Evolutionary conservation across 2,329 filamentous ascomycete species (phyloP), one percentile per base, ranked within the genome.

Genomic region (Botrytis sinoallii): DNA sequence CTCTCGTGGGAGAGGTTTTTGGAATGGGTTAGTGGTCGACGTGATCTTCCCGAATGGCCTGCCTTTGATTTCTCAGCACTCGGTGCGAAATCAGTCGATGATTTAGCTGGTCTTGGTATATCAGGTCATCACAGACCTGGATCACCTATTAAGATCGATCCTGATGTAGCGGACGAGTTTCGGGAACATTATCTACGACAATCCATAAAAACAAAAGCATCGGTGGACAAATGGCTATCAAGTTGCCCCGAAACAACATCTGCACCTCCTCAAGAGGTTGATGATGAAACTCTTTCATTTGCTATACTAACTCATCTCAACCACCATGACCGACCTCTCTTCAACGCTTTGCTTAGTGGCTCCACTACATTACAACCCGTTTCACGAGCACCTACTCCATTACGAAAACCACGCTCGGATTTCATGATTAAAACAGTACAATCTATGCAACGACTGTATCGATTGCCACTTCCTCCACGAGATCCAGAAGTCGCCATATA

Each of bases 81-180:
- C 60, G 86, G 88, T 63, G 84, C 84, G 69, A 91, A 89, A 77
- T 88, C 90, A 7, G 86, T 88, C 59, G 86, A 89, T 55, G 89
- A 89, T 5, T 81, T 86, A 25, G 81, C 83, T 46, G 86, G 86
- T 18, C 82, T 89, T n/a, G 88, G 87, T n/a, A 85, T 90, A 57
- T 84, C 85, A 8, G 85, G 85, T 59, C 79, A 82, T 4, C 83
- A 86, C 65, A 83, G 85, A 48, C 89, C 89, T 16, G 84, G 85
- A 8, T 91, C 89, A 0, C 89, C 89, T 12, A 84, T 91, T 69
- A 89, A 97, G 82, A 89, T 98, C 74, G 95, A 98, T 78, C 93
- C 96, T 10, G 95, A 98, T 81, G 93, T 98, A 18, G 94, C 94
- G 0, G 94, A 97, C 76, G 94, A 98, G 81, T 97, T 95, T 80